Evolutionary conservation across 2,329 filamentous ascomycete species (phyloP).

Genomic region (Apiospora hydei): DNA sequence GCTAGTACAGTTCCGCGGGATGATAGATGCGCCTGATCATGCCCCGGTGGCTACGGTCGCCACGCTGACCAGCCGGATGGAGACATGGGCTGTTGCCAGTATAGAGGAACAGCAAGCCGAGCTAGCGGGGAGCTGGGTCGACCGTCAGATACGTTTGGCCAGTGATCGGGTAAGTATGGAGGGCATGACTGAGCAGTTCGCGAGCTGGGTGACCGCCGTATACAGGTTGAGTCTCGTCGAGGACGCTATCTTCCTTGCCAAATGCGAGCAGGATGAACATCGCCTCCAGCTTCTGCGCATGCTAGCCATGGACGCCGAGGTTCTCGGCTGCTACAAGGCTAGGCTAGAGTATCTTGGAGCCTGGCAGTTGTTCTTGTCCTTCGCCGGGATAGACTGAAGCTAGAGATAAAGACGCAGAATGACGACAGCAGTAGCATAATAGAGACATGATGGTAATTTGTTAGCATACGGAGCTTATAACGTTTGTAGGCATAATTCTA

Average conservation of each 20-base stretch:
- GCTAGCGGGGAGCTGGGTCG: not conserved
- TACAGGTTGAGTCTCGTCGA: not conserved
- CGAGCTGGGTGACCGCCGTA: conserved; percentile 14
- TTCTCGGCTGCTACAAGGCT: conserved; percentile 8
- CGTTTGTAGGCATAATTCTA: too few relatives aligned
- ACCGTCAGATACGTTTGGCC: not conserved
- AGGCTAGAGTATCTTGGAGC: conserved; percentile 22
- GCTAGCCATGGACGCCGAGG: not conserved
- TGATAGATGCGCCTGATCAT: not conserved
- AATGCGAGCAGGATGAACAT: not conserved
- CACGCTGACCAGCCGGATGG: not conserved
- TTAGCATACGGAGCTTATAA: too few relatives aligned
- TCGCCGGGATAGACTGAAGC: not conserved
- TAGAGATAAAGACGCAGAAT: not conserved
- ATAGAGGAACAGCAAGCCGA: not conserved
- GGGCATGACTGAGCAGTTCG: conserved; percentile 15
- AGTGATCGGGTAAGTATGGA: not conserved
- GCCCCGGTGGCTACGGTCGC: not conserved
- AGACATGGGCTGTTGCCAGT: not conserved
- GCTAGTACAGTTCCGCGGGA: not conserved
- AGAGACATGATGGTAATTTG: too few relatives aligned
- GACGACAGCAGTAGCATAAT: not conserved
- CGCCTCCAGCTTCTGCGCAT: conserved; percentile 5
- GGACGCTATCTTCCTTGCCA: conserved; percentile 18
- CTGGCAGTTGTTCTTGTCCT: conserved; percentile 3